Base-by-base conservation (phyloP, 345 rosid species). In the Barbarea vulgaris region DNA sequence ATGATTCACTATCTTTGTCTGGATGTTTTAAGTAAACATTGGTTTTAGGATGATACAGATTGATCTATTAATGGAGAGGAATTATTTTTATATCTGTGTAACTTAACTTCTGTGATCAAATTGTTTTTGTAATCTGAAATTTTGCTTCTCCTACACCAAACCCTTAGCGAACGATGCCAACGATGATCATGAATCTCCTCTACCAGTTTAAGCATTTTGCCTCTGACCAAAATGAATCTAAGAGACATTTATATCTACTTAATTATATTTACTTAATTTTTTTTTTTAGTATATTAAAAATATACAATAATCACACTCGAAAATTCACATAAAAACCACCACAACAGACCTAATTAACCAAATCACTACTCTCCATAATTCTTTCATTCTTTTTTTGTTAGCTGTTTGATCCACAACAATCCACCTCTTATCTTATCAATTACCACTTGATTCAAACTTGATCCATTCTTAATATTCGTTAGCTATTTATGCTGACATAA, bases 391-490 rank as follows among this genome's bases (percentile, higher is more conserved):
- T 51, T 51, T 17, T 47, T 47, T 31, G 69, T 62, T 61, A 72
- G 30, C 19, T 15, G 27, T 42, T 44, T 41, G 22, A 62, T 73
- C 55, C 54, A 52, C 21, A 53, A 63, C 44, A 19, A 30, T 42
- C 46, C 55, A 53, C 12, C 64, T 55, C 27, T 73, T 15, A 54
- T 44, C 57, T 64, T 42, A 54, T 73, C 77, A 54, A 13, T 21
- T 33, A 53, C 18, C 46, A 42, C 36, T 21, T 70, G 6, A 9
- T 41, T 18, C 3, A 41, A 41, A 55, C 64, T 27, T 7, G 73
- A 55, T 55, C 19, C 13, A 18, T 47, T 47, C 5, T 55, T 17
- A 17, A 42, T 37, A 15, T 48, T 47, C 19, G 63, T 55, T 39
- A 27, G 37, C 37, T 37, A 11, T 68, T 8, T 28, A 39, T 36